Conservation (phyloP, 371 early-diverging fungal genomes). For the Conidiobolus incongruus region DNA sequence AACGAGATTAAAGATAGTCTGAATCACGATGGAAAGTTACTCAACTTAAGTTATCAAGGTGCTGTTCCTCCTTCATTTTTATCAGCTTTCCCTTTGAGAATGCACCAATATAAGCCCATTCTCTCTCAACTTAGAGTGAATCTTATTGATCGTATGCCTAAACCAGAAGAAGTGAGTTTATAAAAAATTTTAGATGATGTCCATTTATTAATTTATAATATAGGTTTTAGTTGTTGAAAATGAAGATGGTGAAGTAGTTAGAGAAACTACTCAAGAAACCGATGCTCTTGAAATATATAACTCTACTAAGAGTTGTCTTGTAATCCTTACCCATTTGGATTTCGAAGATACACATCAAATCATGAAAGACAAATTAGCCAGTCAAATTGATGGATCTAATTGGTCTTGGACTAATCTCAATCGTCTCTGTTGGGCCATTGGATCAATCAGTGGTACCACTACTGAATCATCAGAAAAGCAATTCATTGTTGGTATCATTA, state of each 20-base stretch:
- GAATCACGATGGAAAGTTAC: too few species aligned
- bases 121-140: constrained; percentile 67
- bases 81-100: constrained; percentile 24
- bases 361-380: constrained; percentile 74
- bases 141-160: constrained; percentile 92
- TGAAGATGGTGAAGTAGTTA: constrained; percentile 98
- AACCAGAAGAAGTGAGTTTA: constrained; percentile 95
- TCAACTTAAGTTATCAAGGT: constrained; percentile 7
- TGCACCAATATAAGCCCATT: constrained; percentile 51
- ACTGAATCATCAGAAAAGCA: constrained; percentile 61
- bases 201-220: too few species aligned
- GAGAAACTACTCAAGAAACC: constrained; percentile 94
- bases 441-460: constrained; percentile 95
- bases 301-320: constrained; percentile 94
- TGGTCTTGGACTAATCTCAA: constrained; percentile 95
- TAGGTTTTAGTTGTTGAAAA: constrained; percentile 97
- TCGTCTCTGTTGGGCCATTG: constrained; percentile 98
- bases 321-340: constrained; percentile 91
- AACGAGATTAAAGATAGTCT: constrained; percentile 35
- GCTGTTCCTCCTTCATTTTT: constrained; percentile 11
- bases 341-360: constrained; percentile 77
- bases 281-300: constrained; percentile 96
- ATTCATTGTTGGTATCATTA: constrained; percentile 96
- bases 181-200: too few species aligned
- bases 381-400: constrained; percentile 83